Evolutionary conservation across 2,329 filamentous ascomycete species (phyloP), one percentile per base, ranked within the genome.

Genomic region (Exophiala phaeomuriformis): DNA sequence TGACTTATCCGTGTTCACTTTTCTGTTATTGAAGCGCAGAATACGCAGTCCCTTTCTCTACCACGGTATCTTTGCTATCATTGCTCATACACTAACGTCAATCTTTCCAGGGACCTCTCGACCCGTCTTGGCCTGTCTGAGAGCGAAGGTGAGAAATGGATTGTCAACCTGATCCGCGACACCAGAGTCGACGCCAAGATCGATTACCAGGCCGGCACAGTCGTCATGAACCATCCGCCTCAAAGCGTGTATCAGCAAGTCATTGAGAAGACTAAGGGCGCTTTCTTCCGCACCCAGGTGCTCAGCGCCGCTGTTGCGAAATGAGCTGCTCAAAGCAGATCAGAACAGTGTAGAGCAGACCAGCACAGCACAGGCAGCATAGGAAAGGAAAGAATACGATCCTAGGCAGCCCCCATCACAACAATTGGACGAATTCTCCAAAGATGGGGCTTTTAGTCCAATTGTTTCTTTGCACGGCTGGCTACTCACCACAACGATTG

Each of bases 61-160:
- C 36, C 19, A 12, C 36, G 19, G 36, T 12, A 8, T 5, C 10
- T 8, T 39, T 1, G 7, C 19, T 39, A 19, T 39, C 7, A 5
- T 8, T 39, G 36, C 10, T 39, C 36, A 8, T 10, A 28, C 39
- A 27, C 35, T 27, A 4, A 42, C 43, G 56, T 44, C 50, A 48
- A 57, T 9, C 2, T 40, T 12, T 48, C 5, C 2, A 28, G 81
- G 73, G 93, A 97, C 66, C 82, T 98, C 55, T 95, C 90, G 61
- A 86, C 84, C 60, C 88, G 93, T 70, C 83, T 98, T 56, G 93
- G 91, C 62, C 80, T 98, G 61, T 89, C 86, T 69, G 85, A 90
- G 66, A 89, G 95, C 68, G 93, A 97, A 68, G 93, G 93, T 66
- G 93, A 98, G 83, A 98, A 98, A 79, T 98, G 93, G 93, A 98